Evolutionary conservation across 1,139 yeast genomes (phyloP).

Genomic region (Tardiomyces blankii): DNA sequence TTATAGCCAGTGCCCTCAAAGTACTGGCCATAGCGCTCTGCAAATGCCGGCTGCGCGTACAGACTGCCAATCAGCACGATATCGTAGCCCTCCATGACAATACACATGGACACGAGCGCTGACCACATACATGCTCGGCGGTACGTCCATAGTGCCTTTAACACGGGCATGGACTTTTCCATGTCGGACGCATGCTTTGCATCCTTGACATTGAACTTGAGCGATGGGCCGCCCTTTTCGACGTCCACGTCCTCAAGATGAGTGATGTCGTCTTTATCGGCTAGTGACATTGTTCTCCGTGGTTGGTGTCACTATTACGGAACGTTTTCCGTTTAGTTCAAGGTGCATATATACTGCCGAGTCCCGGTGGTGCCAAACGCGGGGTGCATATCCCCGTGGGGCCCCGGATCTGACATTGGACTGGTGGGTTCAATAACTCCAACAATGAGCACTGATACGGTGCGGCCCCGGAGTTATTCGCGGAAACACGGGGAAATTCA

Average conservation of each 20-base stretch:
- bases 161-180: conserved; percentile 28
- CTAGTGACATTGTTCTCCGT: no score
- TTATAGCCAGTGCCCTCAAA: conserved; percentile 13
- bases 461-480: no score
- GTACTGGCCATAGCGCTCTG: conserved; percentile 27
- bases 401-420: no score
- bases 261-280: background rate
- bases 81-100: conserved; percentile 41
- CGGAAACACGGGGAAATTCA: no score
- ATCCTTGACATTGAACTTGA: background rate
- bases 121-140: conserved; percentile 35
- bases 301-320: no score
- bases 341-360: no score
- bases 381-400: no score
- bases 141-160: conserved; percentile 30
- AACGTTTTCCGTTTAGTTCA: no score
- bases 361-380: no score
- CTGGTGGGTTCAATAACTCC: no score
- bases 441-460: no score
- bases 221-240: conserved; percentile 1
- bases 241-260: background rate
- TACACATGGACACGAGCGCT: conserved; percentile 29
- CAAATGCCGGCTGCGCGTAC: conserved; percentile 34
- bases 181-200: conserved; percentile 1
- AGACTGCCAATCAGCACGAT: conserved; percentile 28